Evolutionary conservation across 768 basidiomycete genomes (phyloP), one percentile per base, ranked within the genome.

Genomic region (Lentinula edodes): DNA sequence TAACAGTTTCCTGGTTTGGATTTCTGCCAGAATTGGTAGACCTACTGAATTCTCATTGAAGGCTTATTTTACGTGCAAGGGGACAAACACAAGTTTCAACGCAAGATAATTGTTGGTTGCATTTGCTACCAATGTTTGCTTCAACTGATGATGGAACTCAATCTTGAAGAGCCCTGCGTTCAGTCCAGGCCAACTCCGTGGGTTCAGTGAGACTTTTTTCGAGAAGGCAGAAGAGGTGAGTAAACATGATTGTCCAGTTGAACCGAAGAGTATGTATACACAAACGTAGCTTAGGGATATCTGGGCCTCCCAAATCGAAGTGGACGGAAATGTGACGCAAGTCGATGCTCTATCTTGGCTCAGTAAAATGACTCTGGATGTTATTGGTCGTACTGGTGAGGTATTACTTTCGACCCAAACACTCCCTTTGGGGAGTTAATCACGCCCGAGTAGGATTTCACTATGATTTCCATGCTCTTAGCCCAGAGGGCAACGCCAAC

Each of bases 261-360:
- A 7, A 3, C 13, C 13, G 28, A 10, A 42, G 5, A 8, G 38
- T 38, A 6, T 10, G 10, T 18, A 12, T 52, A 42, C 39, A 46
- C 28, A 5, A 10, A 7, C 18, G 5, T 20, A 83, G 81, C 75
- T 86, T 16, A 76, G 83, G 46, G 83, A 85, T 60, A 62, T 80
- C 55, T 82, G 77, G 82, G 66, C 64, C 0, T 55, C 66, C 0
- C 74, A 82, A 62, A 72, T 75, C n/a, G 60, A 41, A 18, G 71
- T 70, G 28, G 63, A 74, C 50, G 68, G 67, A 8, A 67, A 51
- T 42, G 62, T 48, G 1, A 71, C 63, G 5, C 73, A 72, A 8
- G 74, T 91, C 36, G 87, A 93, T 38, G 81, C 85, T 1, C 74
- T 88, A 43, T 73, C 77, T 4, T 90, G 86, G 83, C 75, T 92